Percentiles rank a stretch among this genome's conserved stretches.
phyloP scores from a whole-genome alignment of 2,329 filamentous ascomycete genomes.

The Hypoxylon sp. region DNA sequence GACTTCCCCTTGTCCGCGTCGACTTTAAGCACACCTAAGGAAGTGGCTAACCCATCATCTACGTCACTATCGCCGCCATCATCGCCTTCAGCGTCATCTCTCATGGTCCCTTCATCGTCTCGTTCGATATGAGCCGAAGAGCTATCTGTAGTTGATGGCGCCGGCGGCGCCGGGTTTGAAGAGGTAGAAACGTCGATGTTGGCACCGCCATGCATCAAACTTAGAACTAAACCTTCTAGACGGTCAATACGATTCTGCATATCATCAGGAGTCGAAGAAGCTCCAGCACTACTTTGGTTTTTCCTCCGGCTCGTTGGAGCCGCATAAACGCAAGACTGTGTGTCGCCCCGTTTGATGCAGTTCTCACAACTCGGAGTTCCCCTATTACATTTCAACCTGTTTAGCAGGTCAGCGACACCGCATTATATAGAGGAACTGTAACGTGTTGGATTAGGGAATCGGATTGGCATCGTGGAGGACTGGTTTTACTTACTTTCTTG shows the following conservation, averaged over 20 bases:
- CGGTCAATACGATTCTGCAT: slow-evolving; percentile 99
- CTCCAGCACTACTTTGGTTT: slow-evolving; percentile 70
- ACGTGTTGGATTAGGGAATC: slow-evolving; percentile 41
- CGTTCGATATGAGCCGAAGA: slow-evolving; percentile 66
- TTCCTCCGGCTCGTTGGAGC: slow-evolving; percentile 80
- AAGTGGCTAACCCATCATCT: slow-evolving; percentile 77
- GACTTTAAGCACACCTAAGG: slow-evolving; percentile 86
- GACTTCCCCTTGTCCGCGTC: slow-evolving; percentile 83
- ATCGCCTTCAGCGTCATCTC: slow-evolving; percentile 66
- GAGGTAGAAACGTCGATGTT: slow-evolving; percentile 61
- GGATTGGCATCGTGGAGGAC: slow-evolving; percentile 34
- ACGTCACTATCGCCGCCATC: slow-evolving; percentile 77
- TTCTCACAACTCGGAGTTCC: slow-evolving; percentile 89
- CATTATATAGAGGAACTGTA: slow-evolving; percentile 32
- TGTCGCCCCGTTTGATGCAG: slow-evolving; percentile 89
- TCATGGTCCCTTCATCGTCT: slow-evolving; percentile 69
- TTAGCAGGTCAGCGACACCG: slow-evolving; percentile 54
- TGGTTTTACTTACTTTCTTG: slow-evolving; percentile 80
- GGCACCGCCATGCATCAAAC: slow-evolving; percentile 90
- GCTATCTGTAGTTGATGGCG: slow-evolving; percentile 61
- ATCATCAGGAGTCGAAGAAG: slow-evolving; percentile 81
- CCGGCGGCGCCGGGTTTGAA: slow-evolving; percentile 47
- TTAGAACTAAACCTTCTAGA: slow-evolving; percentile 91
- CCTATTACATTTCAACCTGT: slow-evolving; percentile 84
- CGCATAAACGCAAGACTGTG: slow-evolving; percentile 87